Conservation (phyloP, 805 yeast species). For the Groenewaldozyma salmanticensis region DNA sequence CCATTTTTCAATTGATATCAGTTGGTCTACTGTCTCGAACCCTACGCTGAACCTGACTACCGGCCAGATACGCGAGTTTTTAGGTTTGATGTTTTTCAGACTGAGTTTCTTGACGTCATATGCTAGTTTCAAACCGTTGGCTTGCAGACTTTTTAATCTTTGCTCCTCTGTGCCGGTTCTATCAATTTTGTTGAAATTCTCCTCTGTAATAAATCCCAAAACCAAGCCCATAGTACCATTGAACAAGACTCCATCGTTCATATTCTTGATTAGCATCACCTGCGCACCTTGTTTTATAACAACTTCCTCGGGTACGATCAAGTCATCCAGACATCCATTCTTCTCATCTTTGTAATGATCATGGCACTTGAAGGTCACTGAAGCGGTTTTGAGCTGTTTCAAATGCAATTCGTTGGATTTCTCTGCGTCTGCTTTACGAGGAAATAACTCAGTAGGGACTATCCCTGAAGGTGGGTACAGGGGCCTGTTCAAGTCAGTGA, state of each 20-base stretch:
- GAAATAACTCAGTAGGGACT: not conserved
- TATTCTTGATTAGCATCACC: constrained; percentile 78
- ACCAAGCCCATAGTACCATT: constrained; percentile 87
- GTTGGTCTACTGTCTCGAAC: not conserved
- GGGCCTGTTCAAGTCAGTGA: not conserved
- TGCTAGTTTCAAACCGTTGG: too few relatives aligned
- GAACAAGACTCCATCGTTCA: constrained; percentile 36
- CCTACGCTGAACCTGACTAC: not conserved
- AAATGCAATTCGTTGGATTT: not conserved
- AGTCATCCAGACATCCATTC: constrained; percentile 38
- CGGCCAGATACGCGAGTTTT: not conserved
- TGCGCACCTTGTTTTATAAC: constrained; percentile 77
- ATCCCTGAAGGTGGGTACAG: not conserved
- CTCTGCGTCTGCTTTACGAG: not conserved
- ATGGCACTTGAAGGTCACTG: not conserved
- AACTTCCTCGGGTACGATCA: constrained; percentile 62
- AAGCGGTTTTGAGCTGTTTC: not conserved
- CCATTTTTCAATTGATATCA: not conserved
- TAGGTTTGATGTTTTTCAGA: not conserved
- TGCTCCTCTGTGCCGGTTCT: not conserved
- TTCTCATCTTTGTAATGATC: constrained; percentile 16
- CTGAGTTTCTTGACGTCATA: not conserved
- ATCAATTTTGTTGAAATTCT: not conserved
- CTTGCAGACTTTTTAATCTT: not conserved
- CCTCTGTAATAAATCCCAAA: constrained; percentile 35